Base-by-base conservation (phyloP, 139 green algal genomes). In the Edaphochlamys debaryana region DNA sequence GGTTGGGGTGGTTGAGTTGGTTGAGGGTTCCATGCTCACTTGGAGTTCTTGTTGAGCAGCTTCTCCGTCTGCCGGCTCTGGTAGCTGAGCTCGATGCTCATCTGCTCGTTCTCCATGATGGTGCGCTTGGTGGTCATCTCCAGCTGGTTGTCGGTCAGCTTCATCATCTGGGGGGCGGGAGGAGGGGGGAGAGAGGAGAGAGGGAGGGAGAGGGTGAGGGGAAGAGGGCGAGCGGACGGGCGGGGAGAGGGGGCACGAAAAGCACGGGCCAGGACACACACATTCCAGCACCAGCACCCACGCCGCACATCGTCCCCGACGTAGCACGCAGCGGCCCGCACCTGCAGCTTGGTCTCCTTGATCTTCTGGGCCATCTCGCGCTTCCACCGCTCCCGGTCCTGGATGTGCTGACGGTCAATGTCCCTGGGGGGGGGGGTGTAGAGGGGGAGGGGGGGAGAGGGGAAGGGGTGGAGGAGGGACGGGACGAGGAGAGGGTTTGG, bases 81-180 rank as follows among this genome's bases (percentile, higher is more conserved):
- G 82, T 94, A 96, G 3, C 50, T 66, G 42, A 96, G 88, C 89
- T 95, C 93, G 42, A 90, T 90, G 22, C 71, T 88, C 92, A 97
- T 96, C 79, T 94, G 89, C 88, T 96, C 92, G 79, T 98, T 97
- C 77, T 96, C 93, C 70, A 95, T 90, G 68, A 98, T 95, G 45
- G 94, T 95, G 36, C 92, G 89, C 93, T 96, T 95, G 41, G 92
- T 96, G 42, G 92, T 95, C 75, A 91, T 92, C 84, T 98, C 94
- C 60, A 97, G 90, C 86, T 96, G 94, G 79, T 96, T 93, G 90
- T 98, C 95, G 60, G 91, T 91, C 30, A 92, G 85, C 76, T 90
- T 88, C 71, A 93, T 92, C 89, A 94, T 92, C 77, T 81, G 70
- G 25, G 60, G 34, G 34, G 20, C 11, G 36, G 11, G 63, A 20